These are phyloP conservation scores for Evernia prunastri DNA, from an alignment of 495 filamentous ascomycete genomes.

Conservation along the genomic window DNA sequence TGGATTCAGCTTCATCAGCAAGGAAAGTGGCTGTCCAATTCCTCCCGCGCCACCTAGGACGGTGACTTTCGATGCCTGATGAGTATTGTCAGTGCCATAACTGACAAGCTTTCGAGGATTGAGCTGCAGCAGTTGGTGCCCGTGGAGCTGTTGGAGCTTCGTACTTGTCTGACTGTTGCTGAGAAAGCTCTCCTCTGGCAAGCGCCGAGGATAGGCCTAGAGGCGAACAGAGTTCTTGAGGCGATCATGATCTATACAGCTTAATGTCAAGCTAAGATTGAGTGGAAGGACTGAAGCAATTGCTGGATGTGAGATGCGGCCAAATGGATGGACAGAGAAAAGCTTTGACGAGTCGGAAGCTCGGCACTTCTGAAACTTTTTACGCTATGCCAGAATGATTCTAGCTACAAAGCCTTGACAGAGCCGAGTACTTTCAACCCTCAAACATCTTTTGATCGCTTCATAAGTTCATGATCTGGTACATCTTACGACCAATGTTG, in stretches of 20 bases:
- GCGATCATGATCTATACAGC: background rate
- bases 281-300: background rate
- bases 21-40: conserved; percentile 95
- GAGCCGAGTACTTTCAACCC: no score
- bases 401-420: no score
- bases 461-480: background rate
- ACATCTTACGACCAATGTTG: background rate
- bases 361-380: background rate
- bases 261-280: background rate
- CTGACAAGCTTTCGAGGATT: background rate
- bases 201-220: conserved; percentile 59
- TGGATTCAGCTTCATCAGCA: conserved; percentile 97
- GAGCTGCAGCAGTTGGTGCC: conserved; percentile 14
- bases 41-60: conserved; percentile 94
- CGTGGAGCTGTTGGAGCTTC: conserved; percentile 29
- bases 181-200: conserved; percentile 91
- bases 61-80: conserved; percentile 88
- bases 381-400: background rate
- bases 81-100: conserved; percentile 33
- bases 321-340: background rate
- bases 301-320: background rate
- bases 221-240: conserved; percentile 12
- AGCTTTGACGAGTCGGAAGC: background rate
- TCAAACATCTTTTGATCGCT: no score
- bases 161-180: conserved; percentile 80